Base-by-base conservation (phyloP, 2,329 filamentous ascomycete genomes). In the Epichloe baconii region DNA sequence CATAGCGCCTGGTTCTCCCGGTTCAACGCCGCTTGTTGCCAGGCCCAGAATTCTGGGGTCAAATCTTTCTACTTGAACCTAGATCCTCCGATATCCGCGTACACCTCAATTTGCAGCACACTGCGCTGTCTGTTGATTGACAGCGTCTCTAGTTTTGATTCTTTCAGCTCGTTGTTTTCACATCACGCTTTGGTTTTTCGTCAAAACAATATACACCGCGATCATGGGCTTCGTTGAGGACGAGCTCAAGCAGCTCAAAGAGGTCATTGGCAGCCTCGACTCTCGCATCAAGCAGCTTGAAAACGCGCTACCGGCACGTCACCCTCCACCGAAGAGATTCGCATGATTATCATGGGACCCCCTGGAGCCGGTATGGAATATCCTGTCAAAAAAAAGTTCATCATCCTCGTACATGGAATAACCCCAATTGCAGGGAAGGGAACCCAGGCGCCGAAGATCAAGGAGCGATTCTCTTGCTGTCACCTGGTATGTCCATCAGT, bases 311-410 rank as follows among this genome's bases (percentile, higher is more conserved):
- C 75, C 54, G 76, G 78, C 59, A 72, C 74, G 59, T 66, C 70
- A 41, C 56, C 59, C 41, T 76, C 76, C 55, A 60, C 76, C 40
- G 77, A 84, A 60, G 79, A 85, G 65, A 80, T 98, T 71, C 85
- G 93, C 73, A 95, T 98, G 86, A 89, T 98, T 64, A 76, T 98
- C 65, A 97, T 98, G 75, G 93, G 93, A 38, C 93, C 93, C 93
- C 93, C 93, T 52, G 93, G 93, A 70, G 93, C 93, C 71, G 93
- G 93, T 97, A 80, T 62, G 86, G 40, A 41, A 34, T 31, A 34
- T 23, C 12, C 19, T 19, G 5, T 21, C 21, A 37, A 35, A 31
- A 5, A 34, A 14, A 10, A 4, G n/a, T 37, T 41, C 15, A 14
- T 26, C 11, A 23, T 26, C 8, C 14, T 21, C 42, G 14, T 19